Percentiles rank a stretch among this genome's conserved stretches.
Conservation (phyloP, 257 asterid species). For the Solanum pennellii region DNA sequence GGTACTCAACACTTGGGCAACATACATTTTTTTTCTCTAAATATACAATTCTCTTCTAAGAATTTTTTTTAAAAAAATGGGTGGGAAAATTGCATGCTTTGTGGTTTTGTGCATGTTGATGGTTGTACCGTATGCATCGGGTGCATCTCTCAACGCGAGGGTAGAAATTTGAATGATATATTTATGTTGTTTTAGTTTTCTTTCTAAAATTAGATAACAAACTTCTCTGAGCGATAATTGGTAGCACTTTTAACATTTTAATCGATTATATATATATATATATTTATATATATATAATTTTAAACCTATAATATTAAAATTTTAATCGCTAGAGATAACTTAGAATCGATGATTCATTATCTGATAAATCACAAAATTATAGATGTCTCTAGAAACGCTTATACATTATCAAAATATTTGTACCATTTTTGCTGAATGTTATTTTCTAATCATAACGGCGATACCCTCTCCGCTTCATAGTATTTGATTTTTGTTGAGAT, state of each 20-base stretch:
- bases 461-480: background rate
- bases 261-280: no score
- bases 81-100: background rate
- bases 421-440: background rate
- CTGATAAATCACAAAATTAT: background rate
- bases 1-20: background rate
- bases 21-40: background rate
- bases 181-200: no score
- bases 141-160: no score
- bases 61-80: background rate
- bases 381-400: background rate
- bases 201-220: no score
- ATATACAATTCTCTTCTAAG: no score
- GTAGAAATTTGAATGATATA: no score
- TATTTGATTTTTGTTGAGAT: background rate
- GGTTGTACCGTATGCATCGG: background rate
- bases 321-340: background rate
- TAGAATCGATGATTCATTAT: background rate
- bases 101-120: background rate
- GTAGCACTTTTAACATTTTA: no score
- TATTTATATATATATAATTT: no score
- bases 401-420: background rate
- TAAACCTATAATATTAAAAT: no score
- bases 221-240: no score
- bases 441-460: background rate